These are phyloP conservation scores for Calycina herbarum DNA, from an alignment of 2,329 filamentous ascomycete species.

Conservation along the genomic window DNA sequence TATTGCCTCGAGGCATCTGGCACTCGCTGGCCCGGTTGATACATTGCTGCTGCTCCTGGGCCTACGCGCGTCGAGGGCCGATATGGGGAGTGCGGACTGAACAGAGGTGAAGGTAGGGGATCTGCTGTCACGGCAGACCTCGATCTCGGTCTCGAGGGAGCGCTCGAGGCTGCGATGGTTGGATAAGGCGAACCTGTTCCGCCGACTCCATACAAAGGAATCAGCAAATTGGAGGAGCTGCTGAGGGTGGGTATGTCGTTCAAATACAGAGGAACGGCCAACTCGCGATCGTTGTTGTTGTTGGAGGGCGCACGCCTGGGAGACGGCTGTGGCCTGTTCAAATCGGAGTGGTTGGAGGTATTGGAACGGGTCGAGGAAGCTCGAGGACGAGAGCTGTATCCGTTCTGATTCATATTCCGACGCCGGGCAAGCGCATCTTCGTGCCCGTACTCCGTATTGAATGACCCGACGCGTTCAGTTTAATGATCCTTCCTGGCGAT, in stretches of 20 bases:
- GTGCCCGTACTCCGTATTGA: conserved; percentile 5
- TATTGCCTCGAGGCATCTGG: conserved; percentile 45
- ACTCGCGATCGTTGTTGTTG: conserved; percentile 20
- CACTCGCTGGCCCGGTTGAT: conserved; percentile 42
- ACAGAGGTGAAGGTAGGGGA: conserved; percentile 26
- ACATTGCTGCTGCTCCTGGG: conserved; percentile 34
- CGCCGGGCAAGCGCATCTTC: neutral
- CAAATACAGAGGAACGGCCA: conserved; percentile 30
- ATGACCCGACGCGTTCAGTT: neutral
- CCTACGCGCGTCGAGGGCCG: conserved; percentile 33
- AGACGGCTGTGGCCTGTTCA: conserved; percentile 21
- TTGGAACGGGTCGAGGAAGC: conserved; percentile 38
- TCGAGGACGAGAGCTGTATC: conserved; percentile 32
- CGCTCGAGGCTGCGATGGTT: conserved; percentile 38
- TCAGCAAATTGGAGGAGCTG: conserved; percentile 38
- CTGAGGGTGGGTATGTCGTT: conserved; percentile 36
- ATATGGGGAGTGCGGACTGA: conserved; percentile 32
- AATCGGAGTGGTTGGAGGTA: conserved; percentile 28
- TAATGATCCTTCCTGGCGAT: neutral
- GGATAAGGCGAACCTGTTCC: conserved; percentile 41
- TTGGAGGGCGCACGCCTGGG: conserved; percentile 24
- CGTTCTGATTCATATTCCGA: conserved; percentile 2
- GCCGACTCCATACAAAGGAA: conserved; percentile 37
- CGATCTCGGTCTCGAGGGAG: conserved; percentile 39
- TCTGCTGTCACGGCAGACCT: conserved; percentile 42